These are phyloP conservation scores for Alternaria dauci DNA, from an alignment of 2,329 filamentous ascomycete species.

Conservation along the genomic window DNA sequence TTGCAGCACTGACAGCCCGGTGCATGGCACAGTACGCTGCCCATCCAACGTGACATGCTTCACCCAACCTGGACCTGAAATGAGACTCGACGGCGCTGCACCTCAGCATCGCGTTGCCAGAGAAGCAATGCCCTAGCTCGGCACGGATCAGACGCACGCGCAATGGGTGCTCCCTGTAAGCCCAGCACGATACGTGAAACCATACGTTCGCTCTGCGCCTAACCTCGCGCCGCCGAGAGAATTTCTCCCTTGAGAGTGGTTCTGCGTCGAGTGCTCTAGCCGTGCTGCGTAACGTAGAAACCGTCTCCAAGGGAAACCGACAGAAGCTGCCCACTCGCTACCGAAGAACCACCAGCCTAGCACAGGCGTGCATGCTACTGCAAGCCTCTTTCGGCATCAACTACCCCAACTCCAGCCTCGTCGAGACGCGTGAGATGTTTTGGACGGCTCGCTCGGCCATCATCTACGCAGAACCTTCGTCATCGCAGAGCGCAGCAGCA, in stretches of 20 bases:
- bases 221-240: constrained; percentile 29
- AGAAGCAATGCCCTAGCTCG: constrained; percentile 27
- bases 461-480: constrained; percentile 38
- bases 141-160: constrained; percentile 33
- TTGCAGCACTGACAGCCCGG: neutral
- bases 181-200: constrained; percentile 35
- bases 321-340: constrained; percentile 17
- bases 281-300: constrained; percentile 30
- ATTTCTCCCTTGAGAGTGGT: constrained; percentile 14
- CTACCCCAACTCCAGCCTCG: constrained; percentile 15
- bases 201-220: constrained; percentile 34
- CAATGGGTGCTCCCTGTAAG: constrained; percentile 32
- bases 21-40: neutral
- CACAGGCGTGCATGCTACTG: neutral
- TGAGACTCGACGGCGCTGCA: constrained; percentile 26
- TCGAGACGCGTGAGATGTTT: constrained; percentile 9
- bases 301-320: constrained; percentile 41
- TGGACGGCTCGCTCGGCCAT: neutral
- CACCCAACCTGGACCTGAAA: constrained; percentile 11
- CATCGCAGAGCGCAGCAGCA: constrained; percentile 35
- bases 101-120: constrained; percentile 33
- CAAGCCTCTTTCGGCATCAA: neutral
- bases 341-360: constrained; percentile 8
- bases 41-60: constrained; percentile 27
- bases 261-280: constrained; percentile 15